These are phyloP conservation scores for Bauhinia variegata DNA, from an alignment of 306 rosid species.

Conservation along the genomic window DNA sequence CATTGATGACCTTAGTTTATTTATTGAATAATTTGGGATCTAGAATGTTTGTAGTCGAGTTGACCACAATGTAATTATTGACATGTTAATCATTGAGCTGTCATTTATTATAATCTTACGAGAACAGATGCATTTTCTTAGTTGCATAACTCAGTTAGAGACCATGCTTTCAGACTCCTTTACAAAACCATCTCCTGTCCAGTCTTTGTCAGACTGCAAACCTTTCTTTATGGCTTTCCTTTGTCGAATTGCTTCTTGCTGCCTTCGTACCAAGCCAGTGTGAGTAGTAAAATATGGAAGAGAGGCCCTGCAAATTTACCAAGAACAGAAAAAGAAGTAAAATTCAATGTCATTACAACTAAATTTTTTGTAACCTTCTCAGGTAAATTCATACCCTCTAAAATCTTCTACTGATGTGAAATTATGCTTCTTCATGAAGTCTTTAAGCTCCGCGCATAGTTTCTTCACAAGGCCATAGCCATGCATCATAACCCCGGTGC, in stretches of 20 bases:
- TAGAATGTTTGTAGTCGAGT: too few relatives aligned
- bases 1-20: not conserved
- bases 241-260: slow-evolving; percentile 79
- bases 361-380: slow-evolving; percentile 6
- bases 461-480: slow-evolving; percentile 94
- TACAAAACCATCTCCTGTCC: slow-evolving; percentile 99
- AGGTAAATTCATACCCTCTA: slow-evolving; percentile 69
- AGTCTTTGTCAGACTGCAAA: slow-evolving; percentile 85
- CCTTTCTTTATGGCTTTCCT: slow-evolving; percentile 85
- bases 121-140: slow-evolving; percentile 8
- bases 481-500: slow-evolving; percentile 99
- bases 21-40: too few relatives aligned
- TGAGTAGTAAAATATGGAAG: slow-evolving; percentile 88
- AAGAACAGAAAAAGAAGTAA: not conserved
- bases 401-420: slow-evolving; percentile 86
- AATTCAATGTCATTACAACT: not conserved
- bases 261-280: slow-evolving; percentile 83
- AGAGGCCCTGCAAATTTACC: slow-evolving; percentile 61
- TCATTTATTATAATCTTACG: slow-evolving; percentile 23
- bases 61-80: too few relatives aligned
- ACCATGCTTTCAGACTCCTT: slow-evolving; percentile 96
- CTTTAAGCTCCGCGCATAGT: slow-evolving; percentile 78
- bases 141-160: slow-evolving; percentile 58
- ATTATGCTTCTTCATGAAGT: slow-evolving; percentile 83
- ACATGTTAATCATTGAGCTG: too few relatives aligned